Conservation (phyloP, 129 eudicot genomes). For the Arctium lappa region DNA sequence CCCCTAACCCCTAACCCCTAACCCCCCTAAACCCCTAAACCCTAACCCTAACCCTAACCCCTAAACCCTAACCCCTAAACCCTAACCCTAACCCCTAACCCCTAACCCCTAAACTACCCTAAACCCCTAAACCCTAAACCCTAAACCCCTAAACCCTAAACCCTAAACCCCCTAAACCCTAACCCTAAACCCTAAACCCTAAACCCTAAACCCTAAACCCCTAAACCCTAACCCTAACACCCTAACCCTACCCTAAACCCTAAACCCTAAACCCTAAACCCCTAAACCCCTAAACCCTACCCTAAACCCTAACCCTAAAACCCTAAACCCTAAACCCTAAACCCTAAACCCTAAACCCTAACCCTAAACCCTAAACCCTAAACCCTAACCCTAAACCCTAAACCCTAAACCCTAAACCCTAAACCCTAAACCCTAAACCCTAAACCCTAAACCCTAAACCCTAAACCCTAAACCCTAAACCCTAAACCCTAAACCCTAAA, state of each 20-base stretch:
- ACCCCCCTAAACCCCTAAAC: too few relatives aligned
- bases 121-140: slow-evolving; percentile 21
- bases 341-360: slow-evolving; percentile 22
- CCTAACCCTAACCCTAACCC: too few relatives aligned
- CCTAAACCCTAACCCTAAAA: slow-evolving; percentile 17
- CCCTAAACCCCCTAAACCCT: slow-evolving; percentile 22
- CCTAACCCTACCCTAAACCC: slow-evolving; percentile 38
- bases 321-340: slow-evolving; percentile 25
- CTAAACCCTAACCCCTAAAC: too few relatives aligned
- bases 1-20: too few relatives aligned
- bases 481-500: slow-evolving; percentile 24
- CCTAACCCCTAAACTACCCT: slow-evolving; percentile 9
- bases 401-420: slow-evolving; percentile 25
- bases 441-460: slow-evolving; percentile 7
- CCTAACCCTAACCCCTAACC: too few relatives aligned
- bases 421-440: slow-evolving; percentile 22
- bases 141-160: slow-evolving; percentile 18
- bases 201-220: slow-evolving; percentile 29
- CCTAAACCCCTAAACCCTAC: slow-evolving; percentile 23
- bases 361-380: slow-evolving; percentile 12
- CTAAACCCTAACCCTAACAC: slow-evolving; percentile 31
- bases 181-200: slow-evolving; percentile 33
- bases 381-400: slow-evolving; percentile 23
- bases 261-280: slow-evolving; percentile 17
- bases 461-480: slow-evolving; percentile 21